These are phyloP conservation scores for Backusella parvicylindrica DNA, from an alignment of 192 early-diverging fungal genomes.

Conservation along the genomic window DNA sequence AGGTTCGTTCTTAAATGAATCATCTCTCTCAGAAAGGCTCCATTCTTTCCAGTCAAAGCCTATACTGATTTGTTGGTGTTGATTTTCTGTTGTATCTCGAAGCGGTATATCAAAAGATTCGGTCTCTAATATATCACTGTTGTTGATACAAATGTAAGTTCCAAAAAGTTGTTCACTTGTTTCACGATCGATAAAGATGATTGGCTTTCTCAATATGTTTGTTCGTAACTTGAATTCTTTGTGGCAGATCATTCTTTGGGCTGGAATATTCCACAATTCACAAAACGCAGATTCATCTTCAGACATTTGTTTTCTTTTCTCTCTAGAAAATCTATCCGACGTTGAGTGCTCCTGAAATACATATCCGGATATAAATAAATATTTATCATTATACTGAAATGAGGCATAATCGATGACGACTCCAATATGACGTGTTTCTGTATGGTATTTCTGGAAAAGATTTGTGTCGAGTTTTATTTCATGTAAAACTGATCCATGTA, in stretches of 20 bases:
- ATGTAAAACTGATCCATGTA: background rate
- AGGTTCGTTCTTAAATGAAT: too few species aligned
- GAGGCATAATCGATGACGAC: too few species aligned
- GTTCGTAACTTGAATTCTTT: fast-evolving
- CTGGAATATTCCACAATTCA: background rate
- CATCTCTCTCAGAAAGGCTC: background rate
- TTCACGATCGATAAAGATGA: background rate
- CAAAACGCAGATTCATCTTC: background rate
- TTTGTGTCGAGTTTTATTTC: background rate
- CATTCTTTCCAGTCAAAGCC: background rate
- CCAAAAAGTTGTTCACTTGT: background rate
- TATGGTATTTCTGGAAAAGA: too few species aligned
- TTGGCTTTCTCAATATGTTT: fast-evolving
- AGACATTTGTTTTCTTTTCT: too few species aligned
- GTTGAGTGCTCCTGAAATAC: too few species aligned
- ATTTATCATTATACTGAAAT: too few species aligned
- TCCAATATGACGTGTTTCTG: too few species aligned
- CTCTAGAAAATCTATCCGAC: too few species aligned
- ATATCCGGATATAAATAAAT: too few species aligned
- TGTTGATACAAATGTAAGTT: background rate
- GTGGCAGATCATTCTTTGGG: background rate
- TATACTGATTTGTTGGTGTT: too few species aligned
- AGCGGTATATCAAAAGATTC: background rate
- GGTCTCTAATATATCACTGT: background rate
- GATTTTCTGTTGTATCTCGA: background rate